phyloP scores from a whole-genome alignment of 1,139 yeast species.

The Debaryomyces nepalensis region DNA sequence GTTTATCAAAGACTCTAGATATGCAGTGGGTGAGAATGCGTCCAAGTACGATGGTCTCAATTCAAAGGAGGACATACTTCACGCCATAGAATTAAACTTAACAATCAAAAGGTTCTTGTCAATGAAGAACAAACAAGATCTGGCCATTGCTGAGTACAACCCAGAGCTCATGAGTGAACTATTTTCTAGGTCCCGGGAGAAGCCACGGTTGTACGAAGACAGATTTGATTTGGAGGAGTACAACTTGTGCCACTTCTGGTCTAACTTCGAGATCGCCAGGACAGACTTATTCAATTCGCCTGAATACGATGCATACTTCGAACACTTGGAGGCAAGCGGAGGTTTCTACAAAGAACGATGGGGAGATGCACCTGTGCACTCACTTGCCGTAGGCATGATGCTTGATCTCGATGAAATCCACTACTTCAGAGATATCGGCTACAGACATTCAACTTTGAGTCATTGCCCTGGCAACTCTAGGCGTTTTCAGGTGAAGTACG shows the following conservation, averaged over 20 bases:
- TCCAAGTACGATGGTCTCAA: slow-evolving; percentile 27
- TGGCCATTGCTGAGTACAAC: slow-evolving; percentile 33
- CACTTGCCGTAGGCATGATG: slow-evolving; percentile 78
- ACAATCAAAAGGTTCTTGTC: slow-evolving; percentile 30
- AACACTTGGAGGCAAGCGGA: slow-evolving; percentile 67
- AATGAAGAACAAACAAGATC: slow-evolving; percentile 26
- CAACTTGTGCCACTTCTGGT: slow-evolving; percentile 90
- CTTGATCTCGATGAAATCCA: slow-evolving; percentile 71
- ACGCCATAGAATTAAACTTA: slow-evolving; percentile 34
- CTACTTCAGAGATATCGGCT: slow-evolving; percentile 90
- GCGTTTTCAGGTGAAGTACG: slow-evolving; percentile 51
- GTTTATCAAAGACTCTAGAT: slow-evolving; percentile 44
- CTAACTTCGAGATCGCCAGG: slow-evolving; percentile 88
- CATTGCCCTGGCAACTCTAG: slow-evolving; percentile 82
- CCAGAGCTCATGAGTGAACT: slow-evolving; percentile 30
- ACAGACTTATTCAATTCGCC: slow-evolving; percentile 71
- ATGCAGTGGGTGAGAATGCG: slow-evolving; percentile 27
- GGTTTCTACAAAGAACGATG: slow-evolving; percentile 89
- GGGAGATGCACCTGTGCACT: slow-evolving; percentile 96
- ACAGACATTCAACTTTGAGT: slow-evolving; percentile 72
- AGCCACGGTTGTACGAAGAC: slow-evolving; percentile 51
- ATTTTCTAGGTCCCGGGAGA: slow-evolving; percentile 28
- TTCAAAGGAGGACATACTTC: slow-evolving; percentile 26
- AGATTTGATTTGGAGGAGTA: slow-evolving; percentile 68
- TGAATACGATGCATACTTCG: slow-evolving; percentile 65